These are phyloP conservation scores for Chrysoporthe puriensis DNA, from an alignment of 2,329 filamentous ascomycete genomes.

Conservation along the genomic window DNA sequence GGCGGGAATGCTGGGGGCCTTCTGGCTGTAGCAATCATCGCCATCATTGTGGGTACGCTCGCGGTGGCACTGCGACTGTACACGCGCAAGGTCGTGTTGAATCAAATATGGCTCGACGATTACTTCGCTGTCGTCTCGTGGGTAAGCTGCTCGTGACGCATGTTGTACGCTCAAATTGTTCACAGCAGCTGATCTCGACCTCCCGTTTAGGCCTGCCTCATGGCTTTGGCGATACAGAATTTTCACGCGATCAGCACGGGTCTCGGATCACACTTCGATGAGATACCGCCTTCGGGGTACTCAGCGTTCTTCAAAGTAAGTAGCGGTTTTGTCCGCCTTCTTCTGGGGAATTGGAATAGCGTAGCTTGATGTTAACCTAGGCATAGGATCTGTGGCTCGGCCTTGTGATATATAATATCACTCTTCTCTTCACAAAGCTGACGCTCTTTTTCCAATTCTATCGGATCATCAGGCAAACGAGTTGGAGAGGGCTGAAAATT, in stretches of 20 bases:
- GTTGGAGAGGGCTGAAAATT: neutral
- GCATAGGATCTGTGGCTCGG: slow-evolving; percentile 16
- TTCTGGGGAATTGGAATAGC: neutral
- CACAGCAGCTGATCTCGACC: slow-evolving; percentile 7
- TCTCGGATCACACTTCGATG: slow-evolving; percentile 29
- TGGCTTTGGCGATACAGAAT: slow-evolving; percentile 17
- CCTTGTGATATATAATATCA: slow-evolving; percentile 19
- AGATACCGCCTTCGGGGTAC: neutral
- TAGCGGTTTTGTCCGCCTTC: neutral
- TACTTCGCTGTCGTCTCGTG: slow-evolving; percentile 43
- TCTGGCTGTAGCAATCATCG: slow-evolving; percentile 10
- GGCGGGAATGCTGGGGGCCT: slow-evolving; percentile 11
- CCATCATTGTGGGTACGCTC: slow-evolving; percentile 7
- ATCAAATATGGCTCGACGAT: slow-evolving; percentile 37
- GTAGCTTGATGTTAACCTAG: neutral
- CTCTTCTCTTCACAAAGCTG: slow-evolving; percentile 15
- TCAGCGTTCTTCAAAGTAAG: slow-evolving; percentile 8
- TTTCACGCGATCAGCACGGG: slow-evolving; percentile 21
- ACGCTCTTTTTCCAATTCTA: slow-evolving; percentile 24
- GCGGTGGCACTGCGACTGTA: slow-evolving; percentile 38
- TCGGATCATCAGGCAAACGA: slow-evolving; percentile 16
- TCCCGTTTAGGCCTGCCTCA: slow-evolving; percentile 22
- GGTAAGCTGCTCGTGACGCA: slow-evolving; percentile 35
- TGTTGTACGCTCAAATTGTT: neutral
- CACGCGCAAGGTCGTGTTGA: slow-evolving; percentile 35